A percentile compares a stretch with the other conserved stretches of the same genome.
phyloP scores from a whole-genome alignment of 2,329 filamentous ascomycete species.

The Diaporthe citriasiana region DNA sequence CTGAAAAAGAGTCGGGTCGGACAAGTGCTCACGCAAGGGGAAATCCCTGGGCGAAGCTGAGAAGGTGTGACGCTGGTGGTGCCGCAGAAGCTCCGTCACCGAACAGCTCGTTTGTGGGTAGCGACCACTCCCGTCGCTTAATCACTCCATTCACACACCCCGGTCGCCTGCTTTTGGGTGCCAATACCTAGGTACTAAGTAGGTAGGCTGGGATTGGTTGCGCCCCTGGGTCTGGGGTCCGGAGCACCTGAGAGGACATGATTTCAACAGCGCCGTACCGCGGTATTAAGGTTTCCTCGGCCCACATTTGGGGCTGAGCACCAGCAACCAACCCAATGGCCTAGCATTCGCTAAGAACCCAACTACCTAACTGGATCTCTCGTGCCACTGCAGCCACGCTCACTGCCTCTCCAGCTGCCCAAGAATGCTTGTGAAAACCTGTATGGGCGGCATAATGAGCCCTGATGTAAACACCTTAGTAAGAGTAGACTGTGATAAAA shows the following conservation, averaged over 20 bases:
- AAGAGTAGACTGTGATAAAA: too few relatives aligned
- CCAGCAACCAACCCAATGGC: neutral
- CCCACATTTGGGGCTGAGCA: constrained; percentile 15
- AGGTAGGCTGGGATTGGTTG: neutral
- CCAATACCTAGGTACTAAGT: too few relatives aligned
- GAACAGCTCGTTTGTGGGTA: constrained; percentile 27
- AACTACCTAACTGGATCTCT: neutral
- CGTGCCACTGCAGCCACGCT: neutral
- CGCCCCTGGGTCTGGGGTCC: neutral
- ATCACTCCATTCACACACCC: neutral
- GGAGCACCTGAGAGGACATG: too few relatives aligned
- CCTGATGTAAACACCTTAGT: too few relatives aligned
- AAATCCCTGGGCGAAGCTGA: constrained; percentile 30
- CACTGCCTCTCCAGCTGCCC: constrained; percentile 2
- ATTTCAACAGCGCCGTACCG: neutral
- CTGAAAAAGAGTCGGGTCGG: constrained; percentile 17
- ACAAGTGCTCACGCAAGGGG: constrained; percentile 25
- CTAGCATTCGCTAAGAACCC: constrained; percentile 2
- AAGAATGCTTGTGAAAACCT: neutral
- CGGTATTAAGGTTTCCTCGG: constrained; percentile 8
- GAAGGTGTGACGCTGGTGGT: constrained; percentile 28
- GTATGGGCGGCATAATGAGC: too few relatives aligned
- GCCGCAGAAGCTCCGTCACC: constrained; percentile 33
- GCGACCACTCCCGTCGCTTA: constrained; percentile 23
- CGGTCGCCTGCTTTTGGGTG: constrained; percentile 5